These are phyloP conservation scores for Combretum micranthum DNA, from an alignment of 345 rosid species.

Conservation along the genomic window DNA sequence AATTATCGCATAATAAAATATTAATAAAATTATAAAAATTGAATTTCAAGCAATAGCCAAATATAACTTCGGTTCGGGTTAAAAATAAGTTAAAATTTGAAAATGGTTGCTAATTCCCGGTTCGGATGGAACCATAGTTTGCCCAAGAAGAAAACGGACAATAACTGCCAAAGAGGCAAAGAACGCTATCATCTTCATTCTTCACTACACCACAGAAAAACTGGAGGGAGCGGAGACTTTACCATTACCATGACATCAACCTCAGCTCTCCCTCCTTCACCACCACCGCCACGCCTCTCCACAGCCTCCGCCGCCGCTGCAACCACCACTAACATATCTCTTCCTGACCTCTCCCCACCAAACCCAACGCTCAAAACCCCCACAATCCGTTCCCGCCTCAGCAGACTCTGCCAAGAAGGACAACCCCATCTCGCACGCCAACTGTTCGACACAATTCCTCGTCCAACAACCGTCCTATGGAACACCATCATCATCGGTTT, in stretches of 20 bases:
- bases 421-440: slow-evolving; percentile 75
- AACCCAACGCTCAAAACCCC: slow-evolving; percentile 46
- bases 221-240: not conserved
- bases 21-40: no score
- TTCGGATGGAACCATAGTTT: no score
- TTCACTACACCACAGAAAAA: not conserved
- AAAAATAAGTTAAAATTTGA: no score
- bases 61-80: no score
- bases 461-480: slow-evolving; percentile 68
- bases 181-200: not conserved
- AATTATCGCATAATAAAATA: no score
- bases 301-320: slow-evolving; percentile 13
- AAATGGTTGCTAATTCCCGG: no score
- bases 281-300: not conserved
- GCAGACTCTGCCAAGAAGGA: slow-evolving; percentile 68
- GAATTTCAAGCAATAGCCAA: no score
- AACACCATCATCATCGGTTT: slow-evolving; percentile 84
- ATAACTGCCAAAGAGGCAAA: no score
- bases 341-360: no score
- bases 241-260: not conserved
- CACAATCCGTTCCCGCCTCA: slow-evolving; percentile 74
- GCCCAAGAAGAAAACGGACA: no score
- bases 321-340: slow-evolving; percentile 9
- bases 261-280: slow-evolving; percentile 1
- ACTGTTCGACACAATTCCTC: slow-evolving; percentile 73